Evolutionary conservation across 257 asterid species (phyloP), one percentile per base, ranked within the genome.

Genomic region (Gentiana macrophylla): DNA sequence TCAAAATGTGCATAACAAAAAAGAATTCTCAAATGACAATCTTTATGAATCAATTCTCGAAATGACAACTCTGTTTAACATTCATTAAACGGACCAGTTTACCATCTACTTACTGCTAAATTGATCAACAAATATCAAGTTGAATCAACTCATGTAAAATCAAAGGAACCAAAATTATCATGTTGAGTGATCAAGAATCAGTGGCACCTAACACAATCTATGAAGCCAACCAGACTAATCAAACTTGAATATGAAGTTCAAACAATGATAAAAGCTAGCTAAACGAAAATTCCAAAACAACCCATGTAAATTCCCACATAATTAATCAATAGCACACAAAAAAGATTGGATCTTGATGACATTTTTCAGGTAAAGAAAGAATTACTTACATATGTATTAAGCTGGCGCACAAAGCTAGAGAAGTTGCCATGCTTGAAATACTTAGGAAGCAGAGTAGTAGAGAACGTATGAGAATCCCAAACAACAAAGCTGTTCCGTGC

Each of bases 351-450:
- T 12, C 44, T 24, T 32, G 55, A 62, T 32, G 6, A 9, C 37
- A 49, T 9, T 1, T 3, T 6, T 10, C 32, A 9, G 4, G 54
- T 43, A 13, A 41, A 37, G 11, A 10, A 55, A 4, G 33, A 32
- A 53, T 34, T 35, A 83, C 94, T 81, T 78, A 92, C 99, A 79
- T 92, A 88, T 2, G 99, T 88, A 64, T 92, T 92, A 55, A 92
- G 97, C 91, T 92, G 99, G 3, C 99, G 91, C 52, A 92, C 63
- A 76, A 92, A 92, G 74, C 97, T 92, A 15, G 99, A 88, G 74
- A 92, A 92, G 65, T 92, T 92, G 35, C 72, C 70, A 69, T 92
- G 99, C 82, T 88, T 92, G 81, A 92, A 92, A 66, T 77, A 73
- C 67, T 49, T 81, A 4, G 99, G 99, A 32, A 92, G 84, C 78